These are phyloP conservation scores for Hygrophoropsis aurantiaca DNA, from an alignment of 768 basidiomycete species.

Conservation along the genomic window DNA sequence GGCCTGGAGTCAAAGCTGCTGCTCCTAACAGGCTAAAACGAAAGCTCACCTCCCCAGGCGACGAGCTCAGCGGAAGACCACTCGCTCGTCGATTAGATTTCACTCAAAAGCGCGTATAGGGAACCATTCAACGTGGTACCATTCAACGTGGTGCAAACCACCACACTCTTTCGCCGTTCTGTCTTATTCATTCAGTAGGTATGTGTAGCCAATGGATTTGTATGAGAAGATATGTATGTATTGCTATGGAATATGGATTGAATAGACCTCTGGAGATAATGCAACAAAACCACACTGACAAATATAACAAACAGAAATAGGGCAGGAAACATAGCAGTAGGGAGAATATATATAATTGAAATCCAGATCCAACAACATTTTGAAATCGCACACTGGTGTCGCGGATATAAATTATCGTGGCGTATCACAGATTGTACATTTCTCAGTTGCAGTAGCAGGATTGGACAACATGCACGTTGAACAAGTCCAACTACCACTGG, in stretches of 20 bases:
- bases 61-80: slow-evolving; percentile 48
- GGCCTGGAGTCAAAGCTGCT: slow-evolving; percentile 51
- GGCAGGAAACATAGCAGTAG: slow-evolving; percentile 14
- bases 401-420: slow-evolving; percentile 26
- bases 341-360: neutral
- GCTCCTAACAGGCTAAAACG: slow-evolving; percentile 64
- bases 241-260: slow-evolving; percentile 4
- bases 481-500: slow-evolving; percentile 39
- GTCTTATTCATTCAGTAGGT: slow-evolving; percentile 5
- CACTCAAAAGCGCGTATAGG: slow-evolving; percentile 38
- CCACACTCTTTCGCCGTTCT: slow-evolving; percentile 16
- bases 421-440: slow-evolving; percentile 53
- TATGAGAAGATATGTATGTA: slow-evolving; percentile 4
- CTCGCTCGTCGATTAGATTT: slow-evolving; percentile 77
- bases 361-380: neutral
- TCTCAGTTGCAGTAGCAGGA: slow-evolving; percentile 38
- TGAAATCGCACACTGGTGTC: neutral
- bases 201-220: slow-evolving; percentile 1
- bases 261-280: slow-evolving; percentile 3
- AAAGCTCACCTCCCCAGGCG: slow-evolving; percentile 61
- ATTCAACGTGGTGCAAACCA: too few species aligned
- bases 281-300: slow-evolving; percentile 2
- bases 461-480: slow-evolving; percentile 43
- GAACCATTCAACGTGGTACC: too few species aligned
- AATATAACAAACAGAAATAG: slow-evolving; percentile 6